phyloP scores from a whole-genome alignment of 768 basidiomycete genomes.

The Psilocybe cubensis region DNA sequence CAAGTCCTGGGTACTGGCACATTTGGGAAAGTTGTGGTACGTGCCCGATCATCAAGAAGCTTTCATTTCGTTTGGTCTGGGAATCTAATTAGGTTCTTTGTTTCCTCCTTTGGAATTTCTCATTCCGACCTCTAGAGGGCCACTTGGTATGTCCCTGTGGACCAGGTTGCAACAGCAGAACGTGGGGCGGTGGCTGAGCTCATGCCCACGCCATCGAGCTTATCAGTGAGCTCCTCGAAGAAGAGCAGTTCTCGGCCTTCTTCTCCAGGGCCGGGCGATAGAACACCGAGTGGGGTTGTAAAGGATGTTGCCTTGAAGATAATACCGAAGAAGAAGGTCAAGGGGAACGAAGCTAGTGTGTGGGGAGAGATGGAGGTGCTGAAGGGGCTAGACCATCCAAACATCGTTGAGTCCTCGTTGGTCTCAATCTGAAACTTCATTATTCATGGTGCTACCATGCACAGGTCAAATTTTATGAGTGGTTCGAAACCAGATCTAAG shows the following conservation, averaged over 20 bases:
- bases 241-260: slow-evolving; percentile 23
- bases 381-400: slow-evolving; percentile 86
- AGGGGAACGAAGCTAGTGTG: slow-evolving; percentile 85
- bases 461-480: slow-evolving; percentile 95
- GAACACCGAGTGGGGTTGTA: slow-evolving; percentile 39
- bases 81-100: slow-evolving; percentile 5
- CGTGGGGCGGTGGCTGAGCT: slow-evolving; percentile 55
- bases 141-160: slow-evolving; percentile 76
- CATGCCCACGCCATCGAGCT: slow-evolving; percentile 9
- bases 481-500: slow-evolving; percentile 93
- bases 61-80: background rate
- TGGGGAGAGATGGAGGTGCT: slow-evolving; percentile 95
- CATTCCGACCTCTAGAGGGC: slow-evolving; percentile 53
- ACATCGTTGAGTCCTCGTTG: slow-evolving; percentile 66
- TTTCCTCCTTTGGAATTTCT: slow-evolving; percentile 6
- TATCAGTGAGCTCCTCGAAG: slow-evolving; percentile 18
- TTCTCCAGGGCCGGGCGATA: slow-evolving; percentile 24
- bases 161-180: slow-evolving; percentile 57
- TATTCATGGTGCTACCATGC: background rate
- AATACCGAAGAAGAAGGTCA: slow-evolving; percentile 95
- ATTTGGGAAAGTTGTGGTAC: slow-evolving; percentile 89
- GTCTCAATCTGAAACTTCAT: background rate
- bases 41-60: slow-evolving; percentile 14
- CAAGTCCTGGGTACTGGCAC: slow-evolving; percentile 80
- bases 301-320: slow-evolving; percentile 88